Evolutionary conservation across 2,329 filamentous ascomycete species (phyloP).

Genomic region (Nemania serpens): DNA sequence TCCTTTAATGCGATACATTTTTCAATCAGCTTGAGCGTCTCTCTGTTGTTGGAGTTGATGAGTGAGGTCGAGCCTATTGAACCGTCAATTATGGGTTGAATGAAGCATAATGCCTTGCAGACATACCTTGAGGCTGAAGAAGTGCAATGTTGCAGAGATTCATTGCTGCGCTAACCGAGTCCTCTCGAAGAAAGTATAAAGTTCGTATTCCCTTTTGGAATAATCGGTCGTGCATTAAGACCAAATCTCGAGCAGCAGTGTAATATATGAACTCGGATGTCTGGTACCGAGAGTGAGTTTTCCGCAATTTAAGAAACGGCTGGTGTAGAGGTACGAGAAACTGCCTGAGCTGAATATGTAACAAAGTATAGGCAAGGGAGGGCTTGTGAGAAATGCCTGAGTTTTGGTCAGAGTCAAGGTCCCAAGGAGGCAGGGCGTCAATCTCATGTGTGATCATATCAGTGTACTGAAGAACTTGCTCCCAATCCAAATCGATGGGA

Average conservation of each 20-base stretch:
- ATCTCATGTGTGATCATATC: conserved; percentile 66
- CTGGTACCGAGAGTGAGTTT: conserved; percentile 64
- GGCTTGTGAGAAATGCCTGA: conserved; percentile 56
- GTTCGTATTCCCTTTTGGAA: conserved; percentile 62
- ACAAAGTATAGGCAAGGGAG: conserved; percentile 61
- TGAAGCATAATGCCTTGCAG: neutral
- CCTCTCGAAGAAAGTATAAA: conserved; percentile 64
- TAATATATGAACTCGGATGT: conserved; percentile 68
- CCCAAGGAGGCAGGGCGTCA: conserved; percentile 63
- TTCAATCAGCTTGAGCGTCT: conserved; percentile 65
- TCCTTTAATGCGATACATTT: conserved; percentile 66
- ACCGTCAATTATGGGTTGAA: conserved; percentile 21
- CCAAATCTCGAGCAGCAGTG: conserved; percentile 64
- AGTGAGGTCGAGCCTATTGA: conserved; percentile 59
- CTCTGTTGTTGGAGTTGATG: conserved; percentile 65
- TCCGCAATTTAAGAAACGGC: conserved; percentile 63
- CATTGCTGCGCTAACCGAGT: conserved; percentile 63
- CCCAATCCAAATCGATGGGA: conserved; percentile 61
- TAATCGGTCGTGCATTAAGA: conserved; percentile 64
- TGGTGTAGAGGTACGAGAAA: conserved; percentile 67
- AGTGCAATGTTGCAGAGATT: conserved; percentile 66
- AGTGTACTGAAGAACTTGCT: conserved; percentile 64
- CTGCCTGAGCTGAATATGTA: conserved; percentile 64
- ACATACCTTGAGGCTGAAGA: conserved; percentile 56
- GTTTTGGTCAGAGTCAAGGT: conserved; percentile 46